Evolutionary conservation across 345 rosid species (phyloP), one percentile per base, ranked within the genome.

Genomic region (Lumnitzera racemosa): DNA sequence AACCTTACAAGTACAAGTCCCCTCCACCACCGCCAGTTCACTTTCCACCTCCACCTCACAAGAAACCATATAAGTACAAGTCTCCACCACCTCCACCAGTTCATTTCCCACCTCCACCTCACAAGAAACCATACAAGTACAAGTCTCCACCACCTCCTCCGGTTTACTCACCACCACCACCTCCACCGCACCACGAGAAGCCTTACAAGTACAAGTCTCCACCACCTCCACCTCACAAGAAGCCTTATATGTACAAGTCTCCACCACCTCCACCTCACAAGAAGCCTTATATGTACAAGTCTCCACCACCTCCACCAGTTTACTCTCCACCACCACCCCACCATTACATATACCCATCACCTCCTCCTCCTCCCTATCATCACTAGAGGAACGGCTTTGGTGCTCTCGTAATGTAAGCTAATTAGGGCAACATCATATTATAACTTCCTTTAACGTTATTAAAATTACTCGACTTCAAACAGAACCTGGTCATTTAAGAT

Each of bases 311-410:
- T 0, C 72, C 72, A 13, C 67, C 52, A 11, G 52, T 49, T 49
- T 49, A 49, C 43, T 36, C 43, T 5, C 47, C 59, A 41, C 71
- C 71, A 51, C 67, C 52, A 17, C 54, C 49, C 53, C 64, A 61
- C 11, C 74, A 54, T 57, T 73, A 73, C 66, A 13, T 24, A 61
- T 68, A 68, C 48, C 52, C 69, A 17, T 66, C 80, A 51, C 80
- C 80, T 36, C 43, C 43, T 5, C 83, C 86, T 67, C 87, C 89
- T 59, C 86, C 88, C 61, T 20, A 20, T 20, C 17, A 78, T 74
- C 85, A 74, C 86, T 75, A 76, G 79, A 71, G 62, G 11, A 11
- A 51, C 13, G 41, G 27, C 46, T 51, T 27, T 53, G 49, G 24
- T 17, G 14, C 52, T 46, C 48, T 58, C 47, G 66, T 76, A 78